Percentiles rank a stretch among this genome's conserved stretches.
Evolutionary conservation across 2,329 filamentous ascomycete genomes (phyloP).

Genomic region (Fusarium sp.): DNA sequence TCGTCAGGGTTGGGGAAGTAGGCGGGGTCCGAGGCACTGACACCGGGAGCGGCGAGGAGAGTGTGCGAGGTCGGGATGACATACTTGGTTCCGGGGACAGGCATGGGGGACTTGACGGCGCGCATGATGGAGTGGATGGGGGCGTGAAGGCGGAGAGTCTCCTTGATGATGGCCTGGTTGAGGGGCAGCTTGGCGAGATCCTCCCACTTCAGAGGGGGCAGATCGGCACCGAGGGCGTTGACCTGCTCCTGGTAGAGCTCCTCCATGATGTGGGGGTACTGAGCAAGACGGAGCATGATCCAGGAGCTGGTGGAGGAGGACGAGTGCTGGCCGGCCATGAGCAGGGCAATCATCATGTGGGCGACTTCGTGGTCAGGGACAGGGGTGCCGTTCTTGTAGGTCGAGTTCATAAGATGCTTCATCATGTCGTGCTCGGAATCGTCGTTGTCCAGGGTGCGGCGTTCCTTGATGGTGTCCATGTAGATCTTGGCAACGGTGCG

Average conservation of each 20-base stretch:
- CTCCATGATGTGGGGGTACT: constrained; percentile 83
- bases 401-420: constrained; percentile 88
- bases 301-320: constrained; percentile 88
- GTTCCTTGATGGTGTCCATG: constrained; percentile 84
- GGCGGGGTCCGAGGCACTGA: constrained; percentile 78
- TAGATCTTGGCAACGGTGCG: constrained; percentile 86
- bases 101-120: constrained; percentile 90
- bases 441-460: constrained; percentile 68
- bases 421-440: constrained; percentile 82
- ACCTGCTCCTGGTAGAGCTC: constrained; percentile 89
- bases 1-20: constrained; percentile 86
- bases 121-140: constrained; percentile 97
- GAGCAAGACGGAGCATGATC: constrained; percentile 87
- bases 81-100: constrained; percentile 85
- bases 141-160: constrained; percentile 91
- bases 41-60: constrained; percentile 88
- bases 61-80: constrained; percentile 86
- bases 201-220: constrained; percentile 84
- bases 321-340: constrained; percentile 94
- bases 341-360: constrained; percentile 93
- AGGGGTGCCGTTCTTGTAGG: constrained; percentile 85
- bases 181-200: constrained; percentile 84
- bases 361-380: constrained; percentile 90
- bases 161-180: constrained; percentile 88
- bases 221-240: constrained; percentile 78